Base-by-base conservation (phyloP, 1,284 basidiomycete genomes). In the Ustilago esculenta region DNA sequence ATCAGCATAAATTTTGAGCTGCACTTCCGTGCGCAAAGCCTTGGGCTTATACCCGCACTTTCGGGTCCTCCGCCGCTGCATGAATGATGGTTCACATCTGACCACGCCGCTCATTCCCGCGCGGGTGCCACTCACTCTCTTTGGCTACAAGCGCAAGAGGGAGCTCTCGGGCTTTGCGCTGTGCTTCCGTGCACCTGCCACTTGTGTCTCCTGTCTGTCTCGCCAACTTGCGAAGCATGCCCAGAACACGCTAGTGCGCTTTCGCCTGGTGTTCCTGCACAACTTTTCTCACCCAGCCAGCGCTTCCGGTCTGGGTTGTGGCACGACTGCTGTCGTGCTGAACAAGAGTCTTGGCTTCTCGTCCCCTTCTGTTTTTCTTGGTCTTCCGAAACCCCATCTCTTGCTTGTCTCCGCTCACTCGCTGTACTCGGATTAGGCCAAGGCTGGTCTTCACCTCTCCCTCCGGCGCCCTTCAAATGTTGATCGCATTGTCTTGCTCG, bases 61-160 rank as follows among this genome's bases (percentile, higher is more conserved):
- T 63, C 53, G 60, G 60, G 45, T 63, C 39, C 32, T 21, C 25
- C 29, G 52, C 35, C 39, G n/a, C 33, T 27, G 48, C 54, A 49
- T 56, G 54, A 57, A 43, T 43, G 34, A 55, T 49, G 34, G 41
- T 35, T 29, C 27, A 24, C 49, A 48, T 48, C 49, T 57, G 51
- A 55, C 42, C 47, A 23, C 41, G 44, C 54, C 50, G 53, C 61
- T 53, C 45, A 49, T 57, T 52, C 41, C 59, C 52, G 42, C 51
- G 30, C 47, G 35, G 18, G 27, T 29, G 7, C 27, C 27, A 29
- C 27, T 7, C 27, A 7, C 27, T 29, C 7, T 29, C 7, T 29
- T 6, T 12, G 12, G 27, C 9, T 40, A 12, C 21, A 40, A 9
- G 29, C n/a, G 9, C 21, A 30, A 45, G 32, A 34, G 23, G 43